Conservation (phyloP, 345 rosid species). For the Acer negundo region DNA sequence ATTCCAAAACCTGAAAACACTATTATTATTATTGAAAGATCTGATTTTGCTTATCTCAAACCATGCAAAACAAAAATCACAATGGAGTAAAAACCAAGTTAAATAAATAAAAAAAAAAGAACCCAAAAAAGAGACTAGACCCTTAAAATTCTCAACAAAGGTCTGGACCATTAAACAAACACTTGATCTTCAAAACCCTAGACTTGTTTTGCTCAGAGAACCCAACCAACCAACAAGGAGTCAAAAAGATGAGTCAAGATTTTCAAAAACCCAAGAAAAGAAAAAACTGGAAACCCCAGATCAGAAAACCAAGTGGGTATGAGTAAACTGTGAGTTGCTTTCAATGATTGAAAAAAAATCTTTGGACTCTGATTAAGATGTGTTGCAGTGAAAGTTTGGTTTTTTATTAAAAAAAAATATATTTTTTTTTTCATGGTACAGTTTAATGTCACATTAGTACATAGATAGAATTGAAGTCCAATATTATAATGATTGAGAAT, state of each 20-base stretch:
- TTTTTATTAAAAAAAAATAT: background rate
- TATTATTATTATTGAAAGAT: background rate
- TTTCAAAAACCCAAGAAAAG: conserved; percentile 20
- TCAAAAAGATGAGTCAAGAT: conserved; percentile 23
- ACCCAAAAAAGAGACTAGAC: background rate
- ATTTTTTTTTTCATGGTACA: background rate
- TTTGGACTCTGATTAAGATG: conserved; percentile 29
- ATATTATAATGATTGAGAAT: background rate
- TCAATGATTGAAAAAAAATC: conserved; percentile 44
- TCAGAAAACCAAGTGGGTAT: conserved; percentile 8
- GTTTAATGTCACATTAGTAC: background rate
- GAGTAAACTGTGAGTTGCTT: conserved; percentile 6
- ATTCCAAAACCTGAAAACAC: background rate
- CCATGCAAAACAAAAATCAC: background rate
- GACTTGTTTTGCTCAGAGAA: conserved; percentile 14
- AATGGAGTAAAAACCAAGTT: conserved; percentile 27
- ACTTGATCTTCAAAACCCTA: background rate
- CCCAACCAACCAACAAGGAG: conserved; percentile 12
- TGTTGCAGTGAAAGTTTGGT: background rate
- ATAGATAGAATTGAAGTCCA: background rate
- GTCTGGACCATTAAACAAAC: background rate
- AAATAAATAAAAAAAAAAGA: background rate
- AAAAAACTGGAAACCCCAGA: conserved; percentile 17
- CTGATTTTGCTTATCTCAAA: background rate
- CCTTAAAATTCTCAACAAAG: background rate